A percentile compares a stretch with the other conserved stretches of the same genome.
Conservation (phyloP, 192 early-diverging fungal genomes). For the Mortierella alpina region DNA sequence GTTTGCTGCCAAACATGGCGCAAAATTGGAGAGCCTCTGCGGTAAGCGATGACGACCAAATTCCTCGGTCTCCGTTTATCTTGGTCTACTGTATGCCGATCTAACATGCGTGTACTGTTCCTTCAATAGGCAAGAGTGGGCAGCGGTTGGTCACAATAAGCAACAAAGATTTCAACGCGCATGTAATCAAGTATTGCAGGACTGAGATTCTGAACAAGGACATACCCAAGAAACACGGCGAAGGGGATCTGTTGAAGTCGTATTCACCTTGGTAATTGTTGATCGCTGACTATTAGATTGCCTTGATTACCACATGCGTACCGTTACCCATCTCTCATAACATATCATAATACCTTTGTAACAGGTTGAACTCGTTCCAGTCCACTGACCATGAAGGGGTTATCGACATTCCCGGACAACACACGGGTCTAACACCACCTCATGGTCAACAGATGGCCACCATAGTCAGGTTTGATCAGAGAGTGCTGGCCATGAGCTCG, state of each 20-base stretch:
- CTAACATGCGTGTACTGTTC: neutral
- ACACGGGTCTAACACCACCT: slow-evolving; percentile 67
- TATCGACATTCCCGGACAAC: slow-evolving; percentile 85
- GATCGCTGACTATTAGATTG: neutral
- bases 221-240: slow-evolving; percentile 32
- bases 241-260: slow-evolving; percentile 62
- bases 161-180: slow-evolving; percentile 52
- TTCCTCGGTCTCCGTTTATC: neutral
- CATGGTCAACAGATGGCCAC: slow-evolving; percentile 63
- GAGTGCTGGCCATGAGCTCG: slow-evolving; percentile 75
- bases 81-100: neutral
- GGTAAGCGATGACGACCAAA: slow-evolving; percentile 21
- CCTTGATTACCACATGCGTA: too few species aligned
- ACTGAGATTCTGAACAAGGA: slow-evolving; percentile 57
- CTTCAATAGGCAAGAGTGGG: slow-evolving; percentile 61
- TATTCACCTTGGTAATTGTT: slow-evolving; percentile 74
- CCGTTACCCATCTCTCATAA: too few species aligned
- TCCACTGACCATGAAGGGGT: slow-evolving; percentile 49
- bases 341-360: neutral
- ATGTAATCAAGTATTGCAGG: slow-evolving; percentile 59
- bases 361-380: slow-evolving; percentile 43
- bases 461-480: slow-evolving; percentile 71
- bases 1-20: slow-evolving; percentile 47
- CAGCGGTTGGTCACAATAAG: slow-evolving; percentile 55
- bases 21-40: slow-evolving; percentile 55